Percentiles rank a stretch among this genome's conserved stretches.
Evolutionary conservation across 768 basidiomycete genomes (phyloP).

Genomic region (Agaricus blazei): DNA sequence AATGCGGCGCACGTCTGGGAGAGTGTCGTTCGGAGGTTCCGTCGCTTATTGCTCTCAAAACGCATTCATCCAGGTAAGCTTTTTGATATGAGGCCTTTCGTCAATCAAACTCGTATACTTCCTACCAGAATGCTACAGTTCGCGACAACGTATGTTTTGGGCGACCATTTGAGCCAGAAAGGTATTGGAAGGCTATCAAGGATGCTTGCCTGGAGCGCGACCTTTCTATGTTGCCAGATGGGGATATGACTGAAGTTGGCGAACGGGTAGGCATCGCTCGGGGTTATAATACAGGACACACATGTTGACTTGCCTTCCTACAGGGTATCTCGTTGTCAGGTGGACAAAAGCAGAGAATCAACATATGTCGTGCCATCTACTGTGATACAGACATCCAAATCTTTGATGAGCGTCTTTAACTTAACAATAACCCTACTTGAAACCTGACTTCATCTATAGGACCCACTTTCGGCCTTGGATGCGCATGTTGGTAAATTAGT

Average conservation of each 20-base stretch:
- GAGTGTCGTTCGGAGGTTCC: conserved; percentile 66
- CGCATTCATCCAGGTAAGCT: conserved; percentile 79
- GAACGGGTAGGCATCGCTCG: conserved; percentile 41
- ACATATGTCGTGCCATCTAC: conserved; percentile 85
- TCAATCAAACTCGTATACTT: neutral
- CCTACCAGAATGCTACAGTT: conserved; percentile 66
- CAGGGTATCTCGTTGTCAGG: conserved; percentile 85
- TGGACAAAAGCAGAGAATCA: conserved; percentile 74
- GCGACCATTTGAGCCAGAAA: conserved; percentile 70
- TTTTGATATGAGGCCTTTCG: conserved; percentile 1
- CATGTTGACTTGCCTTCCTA: conserved; percentile 1
- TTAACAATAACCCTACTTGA: neutral
- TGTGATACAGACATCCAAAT: conserved; percentile 82
- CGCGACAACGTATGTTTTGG: conserved; percentile 91
- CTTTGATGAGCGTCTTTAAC: conserved; percentile 53
- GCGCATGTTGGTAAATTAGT: conserved; percentile 88
- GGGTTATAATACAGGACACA: neutral
- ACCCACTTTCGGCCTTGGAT: conserved; percentile 87
- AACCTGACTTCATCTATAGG: conserved; percentile 28
- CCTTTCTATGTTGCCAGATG: conserved; percentile 68
- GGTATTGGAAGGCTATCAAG: conserved; percentile 76
- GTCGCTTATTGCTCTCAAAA: conserved; percentile 83
- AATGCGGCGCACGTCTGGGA: conserved; percentile 69
- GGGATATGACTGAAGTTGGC: conserved; percentile 82
- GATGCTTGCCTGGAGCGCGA: conserved; percentile 81